Evolutionary conservation across 1,139 yeast species (phyloP).

Genomic region (Meyerozyma guilliermondii): DNA sequence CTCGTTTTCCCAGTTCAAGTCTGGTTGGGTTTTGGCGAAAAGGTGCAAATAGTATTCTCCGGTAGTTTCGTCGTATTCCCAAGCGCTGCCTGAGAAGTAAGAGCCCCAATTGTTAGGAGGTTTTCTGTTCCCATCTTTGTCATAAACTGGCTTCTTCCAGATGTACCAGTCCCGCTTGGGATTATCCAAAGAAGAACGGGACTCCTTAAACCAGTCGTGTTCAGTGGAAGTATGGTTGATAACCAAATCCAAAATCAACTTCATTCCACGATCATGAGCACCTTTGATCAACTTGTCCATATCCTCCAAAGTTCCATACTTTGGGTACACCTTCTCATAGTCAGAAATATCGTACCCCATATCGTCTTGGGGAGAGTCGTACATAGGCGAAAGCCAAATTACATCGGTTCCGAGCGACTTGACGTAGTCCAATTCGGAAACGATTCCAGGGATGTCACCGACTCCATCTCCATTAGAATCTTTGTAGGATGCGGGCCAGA

Average conservation of each 20-base stretch:
- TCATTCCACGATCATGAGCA: constrained; percentile 18
- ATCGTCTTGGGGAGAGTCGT: constrained; percentile 21
- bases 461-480: constrained; percentile 23
- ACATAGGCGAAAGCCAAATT: constrained; percentile 22
- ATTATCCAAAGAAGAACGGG: constrained; percentile 17
- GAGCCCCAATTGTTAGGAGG: constrained; percentile 23
- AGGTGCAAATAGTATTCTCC: constrained; percentile 21
- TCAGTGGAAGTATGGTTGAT: constrained; percentile 20
- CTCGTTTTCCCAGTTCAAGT: constrained; percentile 22
- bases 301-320: constrained; percentile 19
- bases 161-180: constrained; percentile 23
- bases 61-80: constrained; percentile 19
- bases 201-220: constrained; percentile 21
- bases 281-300: constrained; percentile 17
- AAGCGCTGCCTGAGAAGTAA: constrained; percentile 20
- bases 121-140: constrained; percentile 17
- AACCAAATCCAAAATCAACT: constrained; percentile 20
- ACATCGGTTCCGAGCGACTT: constrained; percentile 18
- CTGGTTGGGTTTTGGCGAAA: constrained; percentile 21
- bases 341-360: constrained; percentile 23
- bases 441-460: constrained; percentile 21
- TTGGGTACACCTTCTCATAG: constrained; percentile 19
- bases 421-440: constrained; percentile 19
- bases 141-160: constrained; percentile 18
- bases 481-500: constrained; percentile 24